phyloP scores from a whole-genome alignment of 2,329 filamentous ascomycete genomes.

The Juglanconis oblonga region DNA sequence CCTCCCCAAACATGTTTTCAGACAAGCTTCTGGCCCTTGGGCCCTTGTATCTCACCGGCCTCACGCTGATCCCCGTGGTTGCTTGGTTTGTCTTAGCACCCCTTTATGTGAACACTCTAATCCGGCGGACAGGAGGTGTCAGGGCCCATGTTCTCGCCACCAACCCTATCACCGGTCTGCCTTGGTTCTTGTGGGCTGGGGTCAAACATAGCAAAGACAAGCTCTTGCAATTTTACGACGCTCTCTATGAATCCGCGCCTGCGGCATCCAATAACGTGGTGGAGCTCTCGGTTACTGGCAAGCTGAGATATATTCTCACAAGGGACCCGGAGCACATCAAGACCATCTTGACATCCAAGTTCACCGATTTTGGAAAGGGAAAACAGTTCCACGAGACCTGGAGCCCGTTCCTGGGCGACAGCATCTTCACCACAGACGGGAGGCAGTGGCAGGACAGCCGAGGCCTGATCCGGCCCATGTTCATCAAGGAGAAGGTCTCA shows the following conservation, averaged over 20 bases:
- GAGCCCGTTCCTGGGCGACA: slow-evolving; percentile 49
- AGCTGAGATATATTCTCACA: slow-evolving; percentile 41
- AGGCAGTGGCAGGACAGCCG: slow-evolving; percentile 51
- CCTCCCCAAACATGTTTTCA: slow-evolving; percentile 3
- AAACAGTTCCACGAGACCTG: slow-evolving; percentile 39
- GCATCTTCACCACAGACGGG: slow-evolving; percentile 55
- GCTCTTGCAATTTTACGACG: slow-evolving; percentile 30
- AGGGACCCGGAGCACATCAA: slow-evolving; percentile 57
- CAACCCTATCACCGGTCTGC: slow-evolving; percentile 32
- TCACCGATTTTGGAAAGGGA: slow-evolving; percentile 52
- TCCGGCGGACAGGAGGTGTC: slow-evolving; percentile 31
- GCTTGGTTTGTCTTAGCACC: slow-evolving; percentile 23
- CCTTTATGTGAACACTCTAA: slow-evolving; percentile 24
- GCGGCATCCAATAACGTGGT: slow-evolving; percentile 33
- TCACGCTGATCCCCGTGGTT: slow-evolving; percentile 14
- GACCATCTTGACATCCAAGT: slow-evolving; percentile 53
- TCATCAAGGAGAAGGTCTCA: slow-evolving; percentile 43
- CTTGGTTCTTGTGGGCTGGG: slow-evolving; percentile 27
- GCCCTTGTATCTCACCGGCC: slow-evolving; percentile 2
- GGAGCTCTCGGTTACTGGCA: slow-evolving; percentile 33
- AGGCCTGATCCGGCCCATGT: slow-evolving; percentile 53
- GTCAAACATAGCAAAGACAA: slow-evolving; percentile 29
- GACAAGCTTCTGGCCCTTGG: slow-evolving; percentile 10
- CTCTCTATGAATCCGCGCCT: slow-evolving; percentile 27
- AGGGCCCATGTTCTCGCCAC: slow-evolving; percentile 30